phyloP scores from a whole-genome alignment of 2,329 filamentous ascomycete genomes.

The Pseudopithomyces chartarum region DNA sequence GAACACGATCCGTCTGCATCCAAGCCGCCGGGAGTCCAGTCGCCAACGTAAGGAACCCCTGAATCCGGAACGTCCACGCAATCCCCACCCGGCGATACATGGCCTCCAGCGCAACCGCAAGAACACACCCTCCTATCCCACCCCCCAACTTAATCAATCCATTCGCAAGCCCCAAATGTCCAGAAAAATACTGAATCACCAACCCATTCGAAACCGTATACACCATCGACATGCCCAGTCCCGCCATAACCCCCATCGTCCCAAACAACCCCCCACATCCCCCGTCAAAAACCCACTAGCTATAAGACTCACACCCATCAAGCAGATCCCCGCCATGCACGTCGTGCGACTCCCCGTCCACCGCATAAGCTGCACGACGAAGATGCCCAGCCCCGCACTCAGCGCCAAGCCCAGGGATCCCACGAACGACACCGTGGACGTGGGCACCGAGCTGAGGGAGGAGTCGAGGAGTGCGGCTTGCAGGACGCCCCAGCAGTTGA shows the following conservation, averaged over 20 bases:
- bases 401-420: constrained; percentile 59
- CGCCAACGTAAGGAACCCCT: constrained; percentile 29
- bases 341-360: constrained; percentile 55
- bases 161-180: constrained; percentile 35
- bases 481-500: constrained; percentile 65
- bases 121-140: constrained; percentile 31
- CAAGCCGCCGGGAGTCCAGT: constrained; percentile 32
- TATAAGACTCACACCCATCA: constrained; percentile 58
- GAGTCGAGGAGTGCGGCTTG: constrained; percentile 61
- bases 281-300: constrained; percentile 53
- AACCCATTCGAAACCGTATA: constrained; percentile 30
- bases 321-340: constrained; percentile 55
- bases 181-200: constrained; percentile 36
- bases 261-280: constrained; percentile 56
- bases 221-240: constrained; percentile 45
- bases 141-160: constrained; percentile 37
- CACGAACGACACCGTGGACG: constrained; percentile 63
- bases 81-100: constrained; percentile 33
- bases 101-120: constrained; percentile 31
- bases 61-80: constrained; percentile 37
- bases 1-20: constrained; percentile 31
- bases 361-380: constrained; percentile 58
- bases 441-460: constrained; percentile 48
- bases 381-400: constrained; percentile 58
- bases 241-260: constrained; percentile 54